These are phyloP conservation scores for Geotrichum reessii DNA, from an alignment of 1,139 yeast genomes.

Conservation along the genomic window DNA sequence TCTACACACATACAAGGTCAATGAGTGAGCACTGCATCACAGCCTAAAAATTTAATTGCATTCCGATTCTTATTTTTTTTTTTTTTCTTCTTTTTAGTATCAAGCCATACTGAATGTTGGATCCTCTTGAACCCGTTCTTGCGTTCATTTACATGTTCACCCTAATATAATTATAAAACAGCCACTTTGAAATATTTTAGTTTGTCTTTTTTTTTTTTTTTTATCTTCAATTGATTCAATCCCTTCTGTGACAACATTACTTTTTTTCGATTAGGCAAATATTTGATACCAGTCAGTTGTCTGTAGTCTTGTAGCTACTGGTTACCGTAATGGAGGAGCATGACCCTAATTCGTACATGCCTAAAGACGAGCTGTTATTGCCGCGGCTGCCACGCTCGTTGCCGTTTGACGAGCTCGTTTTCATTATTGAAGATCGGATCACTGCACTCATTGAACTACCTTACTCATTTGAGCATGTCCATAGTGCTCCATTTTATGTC, in stretches of 20 bases:
- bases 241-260: background rate
- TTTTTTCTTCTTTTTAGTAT: background rate
- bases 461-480: slow-evolving; percentile 13
- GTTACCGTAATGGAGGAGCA: slow-evolving; percentile 10
- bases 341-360: slow-evolving; percentile 1
- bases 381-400: slow-evolving; percentile 15
- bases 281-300: background rate
- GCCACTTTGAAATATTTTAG: background rate
- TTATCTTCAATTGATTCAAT: background rate
- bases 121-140: background rate
- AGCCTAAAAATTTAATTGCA: background rate
- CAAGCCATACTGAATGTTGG: background rate
- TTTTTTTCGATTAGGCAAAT: background rate
- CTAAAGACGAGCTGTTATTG: slow-evolving; percentile 12
- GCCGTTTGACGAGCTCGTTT: slow-evolving; percentile 17
- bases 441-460: slow-evolving; percentile 14
- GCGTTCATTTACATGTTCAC: background rate
- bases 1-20: slow-evolving; percentile 24
- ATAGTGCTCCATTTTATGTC: slow-evolving; percentile 13
- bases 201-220: background rate
- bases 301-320: background rate
- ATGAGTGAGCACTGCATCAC: slow-evolving; percentile 15
- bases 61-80: background rate
- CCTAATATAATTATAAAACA: background rate
- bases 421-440: slow-evolving; percentile 17